Percentiles rank a stretch among this genome's conserved stretches.
Conservation (phyloP, 192 early-diverging fungal genomes). For the Spizellomyces sp. region DNA sequence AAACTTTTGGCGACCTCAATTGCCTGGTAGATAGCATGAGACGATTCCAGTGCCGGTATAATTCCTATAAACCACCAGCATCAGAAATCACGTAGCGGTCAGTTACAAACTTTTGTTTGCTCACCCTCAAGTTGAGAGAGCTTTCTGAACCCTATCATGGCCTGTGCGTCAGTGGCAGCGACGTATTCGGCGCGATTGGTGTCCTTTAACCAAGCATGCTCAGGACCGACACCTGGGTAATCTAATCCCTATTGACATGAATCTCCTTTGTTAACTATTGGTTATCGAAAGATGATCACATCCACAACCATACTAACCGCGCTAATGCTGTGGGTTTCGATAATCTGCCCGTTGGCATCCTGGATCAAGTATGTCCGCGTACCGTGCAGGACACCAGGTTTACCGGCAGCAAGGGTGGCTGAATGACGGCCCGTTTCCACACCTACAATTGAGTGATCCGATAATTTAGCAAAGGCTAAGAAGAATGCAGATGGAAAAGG, state of each 20-base stretch:
- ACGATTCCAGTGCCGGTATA: constrained; percentile 94
- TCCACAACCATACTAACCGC: constrained; percentile 51
- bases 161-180: constrained; percentile 79
- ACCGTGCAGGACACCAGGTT: constrained; percentile 93
- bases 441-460: constrained; percentile 3
- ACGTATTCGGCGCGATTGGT: constrained; percentile 79
- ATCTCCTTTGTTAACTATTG: background rate
- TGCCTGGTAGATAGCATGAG: constrained; percentile 87
- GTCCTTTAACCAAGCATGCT: constrained; percentile 91
- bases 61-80: constrained; percentile 45
- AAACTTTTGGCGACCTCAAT: constrained; percentile 77
- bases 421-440: constrained; percentile 86
- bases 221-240: constrained; percentile 98
- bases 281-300: background rate
- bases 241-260: constrained; percentile 74
- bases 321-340: constrained; percentile 91
- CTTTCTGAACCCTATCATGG: constrained; percentile 76
- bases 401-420: constrained; percentile 83
- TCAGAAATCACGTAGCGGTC: background rate
- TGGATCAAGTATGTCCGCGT: constrained; percentile 95
- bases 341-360: constrained; percentile 95
- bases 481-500: background rate
- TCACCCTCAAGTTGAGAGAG: constrained; percentile 57
- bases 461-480: background rate
- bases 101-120: background rate